These are phyloP conservation scores for Podila epigama DNA, from an alignment of 192 early-diverging fungal genomes.

Conservation along the genomic window DNA sequence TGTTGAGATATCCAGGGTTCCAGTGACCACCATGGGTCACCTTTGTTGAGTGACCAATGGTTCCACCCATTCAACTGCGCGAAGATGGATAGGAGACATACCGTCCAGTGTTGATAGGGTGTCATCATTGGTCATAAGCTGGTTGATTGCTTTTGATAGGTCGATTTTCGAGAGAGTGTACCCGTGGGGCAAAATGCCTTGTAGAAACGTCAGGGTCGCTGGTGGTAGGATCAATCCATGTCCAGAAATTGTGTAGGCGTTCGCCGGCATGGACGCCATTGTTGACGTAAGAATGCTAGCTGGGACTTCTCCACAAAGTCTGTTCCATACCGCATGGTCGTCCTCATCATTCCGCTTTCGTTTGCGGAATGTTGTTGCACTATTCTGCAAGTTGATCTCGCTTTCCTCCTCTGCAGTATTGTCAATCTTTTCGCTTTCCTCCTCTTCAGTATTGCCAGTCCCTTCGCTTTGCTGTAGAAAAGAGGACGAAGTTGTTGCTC, in stretches of 20 bases:
- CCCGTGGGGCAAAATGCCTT: slow-evolving; percentile 2
- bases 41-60: too few species aligned
- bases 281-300: neutral
- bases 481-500: too few species aligned
- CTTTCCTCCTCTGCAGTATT: neutral
- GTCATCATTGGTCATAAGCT: neutral
- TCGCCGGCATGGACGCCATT: slow-evolving; percentile 1
- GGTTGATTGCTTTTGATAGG: neutral
- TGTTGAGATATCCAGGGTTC: too few species aligned
- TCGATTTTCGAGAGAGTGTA: slow-evolving; percentile 5
- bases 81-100: neutral
- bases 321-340: neutral
- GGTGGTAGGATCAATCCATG: slow-evolving; percentile 6
- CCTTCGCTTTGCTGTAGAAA: too few species aligned
- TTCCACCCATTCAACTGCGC: neutral
- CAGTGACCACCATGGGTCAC: too few species aligned
- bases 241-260: neutral
- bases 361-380: neutral
- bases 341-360: neutral
- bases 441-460: too few species aligned
- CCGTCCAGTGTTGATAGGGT: neutral
- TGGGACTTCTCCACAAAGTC: neutral
- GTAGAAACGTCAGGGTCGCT: neutral
- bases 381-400: neutral
- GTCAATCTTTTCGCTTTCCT: too few species aligned